phyloP scores from a whole-genome alignment of 2,329 filamentous ascomycete genomes.

The Arthrobotrys conoides region DNA sequence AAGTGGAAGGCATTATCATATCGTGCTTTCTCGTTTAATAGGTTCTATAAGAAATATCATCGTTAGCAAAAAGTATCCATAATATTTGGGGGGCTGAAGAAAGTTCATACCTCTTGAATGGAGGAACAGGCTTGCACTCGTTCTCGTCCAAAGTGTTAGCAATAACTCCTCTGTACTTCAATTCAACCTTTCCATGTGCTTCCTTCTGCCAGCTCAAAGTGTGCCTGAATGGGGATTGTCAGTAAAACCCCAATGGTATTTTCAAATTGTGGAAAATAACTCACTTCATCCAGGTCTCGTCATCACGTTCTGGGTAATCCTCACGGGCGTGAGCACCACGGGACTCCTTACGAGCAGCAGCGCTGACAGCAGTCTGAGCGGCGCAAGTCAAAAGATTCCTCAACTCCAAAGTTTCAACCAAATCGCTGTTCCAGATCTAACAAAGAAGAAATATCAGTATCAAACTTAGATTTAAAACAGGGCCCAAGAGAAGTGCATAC shows the following conservation, averaged over 20 bases:
- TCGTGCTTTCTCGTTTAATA: constrained; percentile 41
- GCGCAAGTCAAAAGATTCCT: constrained; percentile 95
- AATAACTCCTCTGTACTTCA: constrained; percentile 87
- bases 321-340: constrained; percentile 97
- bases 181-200: constrained; percentile 87
- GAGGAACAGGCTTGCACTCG: constrained; percentile 95
- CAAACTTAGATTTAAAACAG: background rate
- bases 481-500: constrained; percentile 23
- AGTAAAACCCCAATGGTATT: constrained; percentile 41
- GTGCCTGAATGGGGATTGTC: constrained; percentile 76
- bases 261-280: background rate
- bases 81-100: background rate
- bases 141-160: constrained; percentile 88
- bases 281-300: constrained; percentile 87
- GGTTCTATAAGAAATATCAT: constrained; percentile 26
- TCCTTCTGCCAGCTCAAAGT: constrained; percentile 95
- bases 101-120: constrained; percentile 83
- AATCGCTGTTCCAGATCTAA: constrained; percentile 94
- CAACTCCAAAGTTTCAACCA: constrained; percentile 95
- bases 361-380: constrained; percentile 89
- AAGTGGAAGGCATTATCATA: constrained; percentile 25
- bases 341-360: constrained; percentile 95
- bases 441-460: background rate
- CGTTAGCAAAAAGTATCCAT: background rate
- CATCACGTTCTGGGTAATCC: constrained; percentile 95